Evolutionary conservation across 306 rosid species (phyloP).

Genomic region (Benincasa hispida): DNA sequence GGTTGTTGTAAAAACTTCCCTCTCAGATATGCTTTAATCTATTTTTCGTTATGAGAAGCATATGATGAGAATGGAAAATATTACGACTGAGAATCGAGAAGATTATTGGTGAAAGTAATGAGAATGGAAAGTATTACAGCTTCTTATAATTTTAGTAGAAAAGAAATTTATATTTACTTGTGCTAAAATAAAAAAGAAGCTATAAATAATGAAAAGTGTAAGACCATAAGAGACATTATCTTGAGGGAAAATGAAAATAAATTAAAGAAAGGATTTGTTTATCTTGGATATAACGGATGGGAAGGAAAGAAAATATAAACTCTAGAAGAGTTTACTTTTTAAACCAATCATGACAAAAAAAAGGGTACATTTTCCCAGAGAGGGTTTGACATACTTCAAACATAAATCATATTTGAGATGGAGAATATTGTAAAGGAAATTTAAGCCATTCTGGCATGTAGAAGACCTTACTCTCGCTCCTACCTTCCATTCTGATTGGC

Average conservation of each 20-base stretch:
- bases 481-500: constrained; percentile 62
- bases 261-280: not conserved
- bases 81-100: not conserved
- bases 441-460: not conserved
- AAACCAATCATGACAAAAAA: not conserved
- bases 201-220: not conserved
- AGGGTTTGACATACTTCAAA: not conserved
- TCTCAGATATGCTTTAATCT: not conserved
- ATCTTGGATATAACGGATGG: not conserved
- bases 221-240: not conserved
- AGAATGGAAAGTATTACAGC: not conserved
- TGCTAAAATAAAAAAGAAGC: not conserved
- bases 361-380: not conserved
- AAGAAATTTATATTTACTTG: not conserved
- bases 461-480: constrained; percentile 8
- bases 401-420: not conserved
- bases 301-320: not conserved
- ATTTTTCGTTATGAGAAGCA: not conserved
- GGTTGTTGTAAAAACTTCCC: not conserved
- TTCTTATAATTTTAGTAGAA: not conserved
- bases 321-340: not conserved
- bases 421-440: not conserved
- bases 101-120: not conserved
- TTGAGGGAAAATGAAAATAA: not conserved
- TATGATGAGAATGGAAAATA: not conserved